Evolutionary conservation across 2,329 filamentous ascomycete species (phyloP).

Genomic region (Incumbomyces delicatus): DNA sequence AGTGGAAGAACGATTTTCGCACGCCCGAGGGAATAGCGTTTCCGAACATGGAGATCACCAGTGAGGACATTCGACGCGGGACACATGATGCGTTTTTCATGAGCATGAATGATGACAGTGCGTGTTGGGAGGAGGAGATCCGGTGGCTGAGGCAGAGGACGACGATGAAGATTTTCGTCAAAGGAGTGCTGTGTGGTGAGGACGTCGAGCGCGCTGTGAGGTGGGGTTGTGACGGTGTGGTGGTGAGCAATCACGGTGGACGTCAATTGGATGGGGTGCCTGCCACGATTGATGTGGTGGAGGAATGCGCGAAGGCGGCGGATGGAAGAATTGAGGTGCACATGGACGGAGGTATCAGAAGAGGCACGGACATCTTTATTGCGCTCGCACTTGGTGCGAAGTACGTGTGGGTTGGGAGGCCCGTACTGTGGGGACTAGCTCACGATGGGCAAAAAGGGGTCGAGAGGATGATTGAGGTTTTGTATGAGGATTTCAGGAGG

Average conservation of each 20-base stretch:
- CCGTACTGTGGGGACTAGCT: slow-evolving; percentile 39
- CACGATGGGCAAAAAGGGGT: slow-evolving; percentile 21
- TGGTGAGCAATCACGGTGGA: slow-evolving; percentile 31
- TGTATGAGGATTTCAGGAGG: slow-evolving; percentile 21
- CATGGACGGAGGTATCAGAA: slow-evolving; percentile 46
- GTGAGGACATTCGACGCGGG: slow-evolving; percentile 7
- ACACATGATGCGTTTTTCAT: slow-evolving; percentile 12
- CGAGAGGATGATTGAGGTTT: slow-evolving; percentile 19
- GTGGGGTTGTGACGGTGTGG: slow-evolving; percentile 27
- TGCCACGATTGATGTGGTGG: slow-evolving; percentile 28
- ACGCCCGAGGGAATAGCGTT: slow-evolving; percentile 16
- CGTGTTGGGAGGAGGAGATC: slow-evolving; percentile 43
- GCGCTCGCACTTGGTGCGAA: slow-evolving; percentile 43
- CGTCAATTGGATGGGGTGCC: slow-evolving; percentile 29
- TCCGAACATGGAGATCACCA: slow-evolving; percentile 19
- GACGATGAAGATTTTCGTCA: slow-evolving; percentile 18
- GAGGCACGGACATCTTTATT: slow-evolving; percentile 49
- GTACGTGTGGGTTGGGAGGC: slow-evolving; percentile 40
- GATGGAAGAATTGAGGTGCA: slow-evolving; percentile 28
- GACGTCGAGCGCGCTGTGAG: slow-evolving; percentile 28
- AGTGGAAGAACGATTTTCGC: slow-evolving; percentile 44
- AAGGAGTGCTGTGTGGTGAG: slow-evolving; percentile 23
- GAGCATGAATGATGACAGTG: slow-evolving; percentile 26
- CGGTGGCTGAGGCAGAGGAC: slow-evolving; percentile 38
- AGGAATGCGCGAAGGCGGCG: slow-evolving; percentile 20